Evolutionary conservation across 202 grass and related monocot genomes (phyloP).

Genomic region (Panicum virgatum): DNA sequence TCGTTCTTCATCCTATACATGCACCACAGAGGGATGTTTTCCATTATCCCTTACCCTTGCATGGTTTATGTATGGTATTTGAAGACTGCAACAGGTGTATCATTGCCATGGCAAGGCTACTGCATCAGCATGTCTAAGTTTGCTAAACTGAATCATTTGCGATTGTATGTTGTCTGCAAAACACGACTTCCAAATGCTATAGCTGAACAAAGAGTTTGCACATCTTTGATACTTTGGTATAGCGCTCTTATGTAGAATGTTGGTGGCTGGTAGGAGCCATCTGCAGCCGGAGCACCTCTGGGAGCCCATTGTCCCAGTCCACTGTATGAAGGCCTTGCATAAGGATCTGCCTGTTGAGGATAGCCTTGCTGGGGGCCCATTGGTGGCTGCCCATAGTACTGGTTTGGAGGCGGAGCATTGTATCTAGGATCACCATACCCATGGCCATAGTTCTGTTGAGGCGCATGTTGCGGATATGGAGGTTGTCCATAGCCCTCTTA

Average conservation of each 20-base stretch:
- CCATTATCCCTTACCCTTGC: conserved; percentile 58
- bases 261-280: conserved; percentile 50
- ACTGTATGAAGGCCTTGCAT: conserved; percentile 60
- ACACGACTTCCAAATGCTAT: conserved; percentile 20
- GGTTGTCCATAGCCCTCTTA: conserved; percentile 59
- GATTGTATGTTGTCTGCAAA: conserved; percentile 44
- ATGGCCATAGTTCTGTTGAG: conserved; percentile 57
- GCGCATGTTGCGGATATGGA: conserved; percentile 44
- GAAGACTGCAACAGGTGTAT: conserved; percentile 53
- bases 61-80: conserved; percentile 54
- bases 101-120: conserved; percentile 55
- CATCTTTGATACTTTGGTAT: conserved; percentile 19
- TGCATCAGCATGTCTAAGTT: conserved; percentile 65
- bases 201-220: conserved; percentile 24
- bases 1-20: conserved; percentile 51
- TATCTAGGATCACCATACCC: conserved; percentile 67
- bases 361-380: conserved; percentile 58
- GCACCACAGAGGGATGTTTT: conserved; percentile 64
- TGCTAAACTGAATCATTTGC: conserved; percentile 51
- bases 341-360: conserved; percentile 68
- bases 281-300: conserved; percentile 51
- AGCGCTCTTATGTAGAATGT: neutral
- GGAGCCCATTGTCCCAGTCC: conserved; percentile 53
- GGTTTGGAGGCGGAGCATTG: conserved; percentile 53
- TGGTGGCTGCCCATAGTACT: conserved; percentile 79